A percentile compares a stretch with the other conserved stretches of the same genome.
Conservation (phyloP, 805 yeast species). For the Candida alai region DNA sequence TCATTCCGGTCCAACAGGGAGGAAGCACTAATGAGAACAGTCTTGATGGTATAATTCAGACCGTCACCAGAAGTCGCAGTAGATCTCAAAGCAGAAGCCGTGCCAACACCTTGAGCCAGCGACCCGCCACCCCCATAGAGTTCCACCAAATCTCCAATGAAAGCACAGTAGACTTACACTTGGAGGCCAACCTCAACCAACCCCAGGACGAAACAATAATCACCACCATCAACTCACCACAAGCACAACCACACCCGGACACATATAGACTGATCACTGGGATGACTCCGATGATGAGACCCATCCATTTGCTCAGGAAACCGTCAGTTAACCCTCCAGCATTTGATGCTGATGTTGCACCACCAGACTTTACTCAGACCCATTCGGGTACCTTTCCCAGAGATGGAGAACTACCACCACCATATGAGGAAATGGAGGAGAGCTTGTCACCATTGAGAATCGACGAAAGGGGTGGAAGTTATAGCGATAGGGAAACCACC, state of each 20-base stretch:
- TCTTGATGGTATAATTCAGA: not conserved
- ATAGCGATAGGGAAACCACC: not conserved
- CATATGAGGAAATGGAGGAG: not conserved
- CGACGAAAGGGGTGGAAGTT: conserved; percentile 8
- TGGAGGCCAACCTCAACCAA: conserved; percentile 47
- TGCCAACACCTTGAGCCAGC: conserved; percentile 1
- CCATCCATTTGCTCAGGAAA: conserved; percentile 50
- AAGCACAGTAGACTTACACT: conserved; percentile 26
- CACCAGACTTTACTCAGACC: no score
- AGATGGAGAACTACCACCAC: no score
- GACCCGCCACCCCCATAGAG: conserved; percentile 2
- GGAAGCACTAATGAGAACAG: conserved; percentile 4
- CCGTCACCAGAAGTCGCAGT: not conserved
- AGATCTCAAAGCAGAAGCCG: conserved; percentile 5
- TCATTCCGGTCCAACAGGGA: conserved; percentile 40
- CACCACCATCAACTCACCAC: conserved; percentile 54
- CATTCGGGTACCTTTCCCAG: no score
- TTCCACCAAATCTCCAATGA: conserved; percentile 30
- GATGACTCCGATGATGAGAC: conserved; percentile 37
- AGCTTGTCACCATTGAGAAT: conserved; percentile 23
- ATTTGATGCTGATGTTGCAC: conserved; percentile 34
- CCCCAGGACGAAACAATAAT: conserved; percentile 41
- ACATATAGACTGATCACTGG: conserved; percentile 36
- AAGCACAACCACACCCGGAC: conserved; percentile 51
- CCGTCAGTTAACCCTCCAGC: conserved; percentile 66